Percentiles rank a stretch among this genome's conserved stretches.
These are phyloP conservation scores for Abelmoschus esculentus DNA, from an alignment of 345 rosid genomes.

Conservation along the genomic window DNA sequence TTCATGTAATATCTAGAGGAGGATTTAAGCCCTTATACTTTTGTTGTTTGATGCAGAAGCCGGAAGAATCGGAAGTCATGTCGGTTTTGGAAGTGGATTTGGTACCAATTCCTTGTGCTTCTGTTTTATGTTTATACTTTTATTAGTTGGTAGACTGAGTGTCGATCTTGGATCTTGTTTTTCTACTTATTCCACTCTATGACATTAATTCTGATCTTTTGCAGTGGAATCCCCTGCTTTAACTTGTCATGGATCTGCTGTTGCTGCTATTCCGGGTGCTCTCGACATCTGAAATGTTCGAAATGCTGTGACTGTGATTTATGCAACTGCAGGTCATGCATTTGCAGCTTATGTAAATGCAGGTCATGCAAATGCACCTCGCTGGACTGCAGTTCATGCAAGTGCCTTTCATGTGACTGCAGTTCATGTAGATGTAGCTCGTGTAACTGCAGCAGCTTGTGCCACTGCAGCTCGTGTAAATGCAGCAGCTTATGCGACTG, in stretches of 20 bases:
- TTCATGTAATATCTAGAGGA: not conserved
- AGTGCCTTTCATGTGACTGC: not conserved
- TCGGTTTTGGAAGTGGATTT: conserved; percentile 47
- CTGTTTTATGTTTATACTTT: not conserved
- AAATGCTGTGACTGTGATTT: not conserved
- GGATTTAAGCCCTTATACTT: not conserved
- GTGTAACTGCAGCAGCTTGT: not conserved
- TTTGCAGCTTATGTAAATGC: not conserved
- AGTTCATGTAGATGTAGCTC: not conserved
- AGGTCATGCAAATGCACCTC: not conserved
- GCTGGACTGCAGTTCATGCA: not conserved
- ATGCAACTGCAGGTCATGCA: not conserved
- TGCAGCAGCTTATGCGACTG: not conserved
- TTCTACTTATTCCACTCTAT: not conserved
- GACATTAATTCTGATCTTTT: conserved; percentile 8
- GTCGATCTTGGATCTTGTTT: not conserved
- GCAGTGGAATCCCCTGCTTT: conserved; percentile 56
- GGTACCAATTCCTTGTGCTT: not conserved
- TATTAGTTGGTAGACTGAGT: not conserved
- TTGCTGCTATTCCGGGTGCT: not conserved
- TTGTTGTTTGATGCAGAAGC: conserved; percentile 30
- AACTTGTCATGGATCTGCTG: conserved; percentile 30
- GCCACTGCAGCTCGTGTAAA: not conserved
- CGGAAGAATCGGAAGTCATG: conserved; percentile 48
- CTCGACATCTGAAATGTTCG: not conserved